phyloP scores from a whole-genome alignment of 2,329 filamentous ascomycete genomes.

The Colletotrichum graminicola region DNA sequence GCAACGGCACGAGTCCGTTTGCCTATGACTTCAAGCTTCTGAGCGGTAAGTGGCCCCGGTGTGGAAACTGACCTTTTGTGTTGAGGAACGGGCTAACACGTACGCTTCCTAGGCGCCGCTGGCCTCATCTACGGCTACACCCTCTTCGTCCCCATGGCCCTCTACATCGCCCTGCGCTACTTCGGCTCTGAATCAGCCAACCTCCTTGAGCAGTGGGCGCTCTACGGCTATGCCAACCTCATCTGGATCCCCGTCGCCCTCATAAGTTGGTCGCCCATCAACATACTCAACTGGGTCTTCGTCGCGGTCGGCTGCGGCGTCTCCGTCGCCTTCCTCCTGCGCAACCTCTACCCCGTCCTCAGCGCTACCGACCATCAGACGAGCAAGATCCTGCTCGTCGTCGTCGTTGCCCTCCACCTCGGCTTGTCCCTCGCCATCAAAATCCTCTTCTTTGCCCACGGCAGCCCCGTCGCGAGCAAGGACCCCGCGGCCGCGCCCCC shows the following conservation, averaged over 20 bases:
- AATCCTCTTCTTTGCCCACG: slow-evolving; percentile 93
- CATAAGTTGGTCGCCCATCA: slow-evolving; percentile 89
- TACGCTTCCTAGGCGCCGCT: slow-evolving; percentile 73
- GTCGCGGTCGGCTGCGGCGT: slow-evolving; percentile 87
- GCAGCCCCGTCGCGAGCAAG: slow-evolving; percentile 62
- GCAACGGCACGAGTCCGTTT: slow-evolving; percentile 77
- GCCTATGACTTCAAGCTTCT: slow-evolving; percentile 92
- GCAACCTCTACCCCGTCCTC: slow-evolving; percentile 91
- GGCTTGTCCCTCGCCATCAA: slow-evolving; percentile 96
- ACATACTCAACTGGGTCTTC: slow-evolving; percentile 92
- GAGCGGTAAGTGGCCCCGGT: slow-evolving; percentile 70
- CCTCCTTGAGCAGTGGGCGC: slow-evolving; percentile 91
- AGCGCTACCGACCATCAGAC: slow-evolving; percentile 93
- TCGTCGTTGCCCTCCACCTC: slow-evolving; percentile 87
- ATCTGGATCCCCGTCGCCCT: slow-evolving; percentile 97
- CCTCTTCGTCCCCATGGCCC: slow-evolving; percentile 81
- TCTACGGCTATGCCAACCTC: slow-evolving; percentile 96
- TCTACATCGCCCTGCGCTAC: slow-evolving; percentile 93
- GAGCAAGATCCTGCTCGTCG: slow-evolving; percentile 86
- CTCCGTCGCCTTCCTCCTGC: slow-evolving; percentile 84
- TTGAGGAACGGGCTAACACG: slow-evolving; percentile 5
- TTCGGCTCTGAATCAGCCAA: slow-evolving; percentile 95
- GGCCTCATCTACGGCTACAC: slow-evolving; percentile 98
- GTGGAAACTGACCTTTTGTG: not conserved
- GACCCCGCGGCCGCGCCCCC: slow-evolving; percentile 31